Evolutionary conservation across 331 rosid genomes (phyloP), one percentile per base, ranked within the genome.

Genomic region (Quercus tomentella): DNA sequence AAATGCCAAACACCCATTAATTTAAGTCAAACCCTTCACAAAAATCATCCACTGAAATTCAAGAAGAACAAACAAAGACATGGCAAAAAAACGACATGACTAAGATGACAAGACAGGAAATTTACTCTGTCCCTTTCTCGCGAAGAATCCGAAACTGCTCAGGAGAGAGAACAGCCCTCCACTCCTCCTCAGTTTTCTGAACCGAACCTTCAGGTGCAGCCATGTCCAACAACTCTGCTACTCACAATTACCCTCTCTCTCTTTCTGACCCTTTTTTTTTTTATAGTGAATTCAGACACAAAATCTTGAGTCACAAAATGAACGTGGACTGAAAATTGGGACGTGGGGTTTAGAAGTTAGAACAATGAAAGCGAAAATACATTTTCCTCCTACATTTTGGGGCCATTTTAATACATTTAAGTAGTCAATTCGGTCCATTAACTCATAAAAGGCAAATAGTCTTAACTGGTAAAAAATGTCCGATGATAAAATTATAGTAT

Each of bases 141-240:
- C 97, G 97, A 52, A 94, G 89, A 84, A 94, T 94, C 78, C 89
- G 78, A 80, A 94, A 94, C 88, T 94, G 97, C 22, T 91, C 93
- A 1, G 97, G 94, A 11, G 97, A 89, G 79, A 94, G 97, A 80
- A 92, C 54, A 45, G 84, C 92, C 43, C 73, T 90, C 97, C 97
- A 92, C 45, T 92, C 97, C 61, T 92, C 97, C 83, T 91, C 97
- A 11, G 92, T 14, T 79, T 94, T 92, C 76, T 88, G 84, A 74
- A 89, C 79, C 25, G 83, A 68, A 1, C 78, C 41, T 10, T 41
- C 49, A 2, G 89, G 61, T 60, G 85, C 65, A 15, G 86, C 85
- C 85, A 82, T 84, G 63, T 57, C 22, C n/a, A 33, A 26, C 72
- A 8, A 35, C 70, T 57, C 56, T 26, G 17, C 56, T 22, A 5